These are phyloP conservation scores for Cynara cardunculus DNA, from an alignment of 129 eudicot species.

Conservation along the genomic window DNA sequence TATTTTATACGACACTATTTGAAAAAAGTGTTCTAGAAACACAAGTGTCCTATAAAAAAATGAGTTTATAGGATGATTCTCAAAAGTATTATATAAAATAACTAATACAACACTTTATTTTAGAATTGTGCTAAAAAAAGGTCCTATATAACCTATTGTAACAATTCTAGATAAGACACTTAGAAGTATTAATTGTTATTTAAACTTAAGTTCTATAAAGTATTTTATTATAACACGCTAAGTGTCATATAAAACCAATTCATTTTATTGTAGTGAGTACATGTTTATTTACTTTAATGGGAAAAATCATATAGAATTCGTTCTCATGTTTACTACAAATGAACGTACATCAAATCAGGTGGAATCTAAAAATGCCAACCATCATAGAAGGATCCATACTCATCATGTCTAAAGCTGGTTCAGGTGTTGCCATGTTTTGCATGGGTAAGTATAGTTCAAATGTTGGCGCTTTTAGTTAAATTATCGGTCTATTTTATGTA, in stretches of 20 bases:
- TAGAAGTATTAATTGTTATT: too few species aligned
- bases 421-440: slow-evolving; percentile 60
- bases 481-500: too few species aligned
- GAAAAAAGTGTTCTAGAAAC: too few species aligned
- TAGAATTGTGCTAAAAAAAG: neutral
- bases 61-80: too few species aligned
- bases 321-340: neutral
- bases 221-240: too few species aligned
- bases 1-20: neutral
- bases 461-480: too few species aligned
- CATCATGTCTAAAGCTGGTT: slow-evolving; percentile 65
- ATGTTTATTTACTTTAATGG: neutral
- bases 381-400: slow-evolving; percentile 47
- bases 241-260: neutral
- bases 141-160: neutral
- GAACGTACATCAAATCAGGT: slow-evolving; percentile 27
- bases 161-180: too few species aligned
- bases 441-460: slow-evolving; percentile 35
- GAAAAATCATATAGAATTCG: neutral
- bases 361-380: slow-evolving; percentile 51
- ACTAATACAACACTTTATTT: neutral
- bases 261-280: neutral
- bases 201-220: too few species aligned
- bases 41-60: too few species aligned
- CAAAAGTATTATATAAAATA: too few species aligned